Percentiles rank a stretch among this genome's conserved stretches.
Evolutionary conservation across 257 asterid species (phyloP).

Genomic region (Paulownia fortunei): DNA sequence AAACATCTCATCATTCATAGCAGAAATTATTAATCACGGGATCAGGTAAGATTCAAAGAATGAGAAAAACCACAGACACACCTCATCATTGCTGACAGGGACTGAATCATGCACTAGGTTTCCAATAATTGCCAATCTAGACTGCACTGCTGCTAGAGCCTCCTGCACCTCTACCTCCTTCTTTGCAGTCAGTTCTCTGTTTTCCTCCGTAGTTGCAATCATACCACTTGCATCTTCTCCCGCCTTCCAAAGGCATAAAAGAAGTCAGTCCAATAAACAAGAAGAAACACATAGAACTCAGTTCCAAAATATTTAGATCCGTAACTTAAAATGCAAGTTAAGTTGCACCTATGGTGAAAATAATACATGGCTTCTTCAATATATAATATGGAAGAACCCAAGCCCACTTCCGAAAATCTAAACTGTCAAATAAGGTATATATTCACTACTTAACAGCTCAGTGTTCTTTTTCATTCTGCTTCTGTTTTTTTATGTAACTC

Average conservation of each 20-base stretch:
- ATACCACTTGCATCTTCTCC: slow-evolving; percentile 63
- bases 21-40: neutral
- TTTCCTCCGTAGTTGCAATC: slow-evolving; percentile 63
- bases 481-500: neutral
- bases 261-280: slow-evolving; percentile 16
- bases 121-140: slow-evolving; percentile 68
- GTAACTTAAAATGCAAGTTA: neutral
- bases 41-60: neutral
- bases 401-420: neutral
- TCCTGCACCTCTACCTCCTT: slow-evolving; percentile 86
- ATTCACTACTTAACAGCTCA: neutral
- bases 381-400: neutral
- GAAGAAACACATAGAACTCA: neutral
- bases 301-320: neutral
- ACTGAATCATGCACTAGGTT: slow-evolving; percentile 96
- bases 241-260: slow-evolving; percentile 45
- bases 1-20: slow-evolving; percentile 26
- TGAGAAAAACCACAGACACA: slow-evolving; percentile 25
- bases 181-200: slow-evolving; percentile 55
- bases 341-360: neutral
- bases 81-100: slow-evolving; percentile 84
- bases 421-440: neutral
- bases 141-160: slow-evolving; percentile 67
- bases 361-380: neutral
- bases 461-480: neutral